A percentile compares a stretch with the other conserved stretches of the same genome.
These are phyloP conservation scores for Trichosporon sp. DNA, from an alignment of 1,284 basidiomycete genomes.

Conservation along the genomic window DNA sequence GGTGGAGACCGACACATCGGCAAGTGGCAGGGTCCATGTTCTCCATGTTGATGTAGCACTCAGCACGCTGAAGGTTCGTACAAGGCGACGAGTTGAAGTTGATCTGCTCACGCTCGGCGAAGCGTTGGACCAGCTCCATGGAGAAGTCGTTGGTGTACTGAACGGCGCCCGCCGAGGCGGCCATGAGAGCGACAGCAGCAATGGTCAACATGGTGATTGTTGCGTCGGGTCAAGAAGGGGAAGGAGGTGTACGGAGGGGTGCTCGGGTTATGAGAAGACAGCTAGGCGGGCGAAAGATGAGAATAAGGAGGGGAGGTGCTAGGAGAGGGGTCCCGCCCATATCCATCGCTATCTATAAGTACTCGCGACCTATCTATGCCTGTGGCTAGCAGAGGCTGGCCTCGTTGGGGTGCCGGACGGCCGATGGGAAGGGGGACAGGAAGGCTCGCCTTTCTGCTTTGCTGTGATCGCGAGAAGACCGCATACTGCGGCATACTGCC, in stretches of 20 bases:
- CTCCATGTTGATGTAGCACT: constrained; percentile 11
- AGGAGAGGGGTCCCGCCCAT: not conserved
- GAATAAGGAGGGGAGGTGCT: not conserved
- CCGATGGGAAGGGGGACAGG: not conserved
- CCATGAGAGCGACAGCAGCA: constrained; percentile 1
- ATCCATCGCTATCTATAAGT: not conserved
- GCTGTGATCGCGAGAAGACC: not conserved
- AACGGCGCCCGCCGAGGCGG: not conserved
- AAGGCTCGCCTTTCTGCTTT: not conserved
- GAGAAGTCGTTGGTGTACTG: constrained; percentile 1
- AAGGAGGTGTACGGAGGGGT: not conserved
- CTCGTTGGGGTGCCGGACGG: not conserved
- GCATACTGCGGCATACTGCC: not conserved
- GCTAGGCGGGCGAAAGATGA: not conserved
- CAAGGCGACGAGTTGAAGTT: not conserved
- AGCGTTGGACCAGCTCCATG: not conserved
- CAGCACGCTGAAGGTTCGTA: constrained; percentile 4
- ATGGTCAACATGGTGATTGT: not conserved
- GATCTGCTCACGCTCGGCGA: not conserved
- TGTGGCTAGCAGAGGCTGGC: not conserved
- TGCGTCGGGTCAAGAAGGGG: not conserved
- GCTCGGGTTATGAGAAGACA: not conserved
- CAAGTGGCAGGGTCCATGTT: constrained; percentile 8
- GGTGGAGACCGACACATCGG: not conserved
- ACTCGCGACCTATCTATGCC: not conserved